These are phyloP conservation scores for Scheffersomyces quercinus DNA, from an alignment of 1,139 yeast species.

Conservation along the genomic window DNA sequence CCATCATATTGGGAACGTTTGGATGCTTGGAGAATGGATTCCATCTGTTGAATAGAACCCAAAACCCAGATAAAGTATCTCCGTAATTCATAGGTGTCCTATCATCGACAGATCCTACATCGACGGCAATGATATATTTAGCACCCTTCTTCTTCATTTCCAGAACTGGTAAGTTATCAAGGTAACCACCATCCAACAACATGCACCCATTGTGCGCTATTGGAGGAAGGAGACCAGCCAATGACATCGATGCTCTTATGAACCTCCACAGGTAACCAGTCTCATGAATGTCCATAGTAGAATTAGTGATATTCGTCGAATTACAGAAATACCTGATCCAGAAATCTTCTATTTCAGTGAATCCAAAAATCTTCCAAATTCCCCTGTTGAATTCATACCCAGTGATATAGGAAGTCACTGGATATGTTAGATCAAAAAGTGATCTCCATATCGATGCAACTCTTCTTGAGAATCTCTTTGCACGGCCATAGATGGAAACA, in stretches of 20 bases:
- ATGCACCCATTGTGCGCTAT: conserved; percentile 86
- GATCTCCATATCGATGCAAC: conserved; percentile 87
- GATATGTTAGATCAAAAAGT: conserved; percentile 81
- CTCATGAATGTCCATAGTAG: conserved; percentile 92
- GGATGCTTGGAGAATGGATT: conserved; percentile 89
- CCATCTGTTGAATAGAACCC: conserved; percentile 88
- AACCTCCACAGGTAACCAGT: conserved; percentile 95
- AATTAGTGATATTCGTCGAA: conserved; percentile 94
- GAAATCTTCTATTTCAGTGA: conserved; percentile 89
- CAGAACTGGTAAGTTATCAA: conserved; percentile 87
- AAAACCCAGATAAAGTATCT: conserved; percentile 86
- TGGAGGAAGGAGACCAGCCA: conserved; percentile 92
- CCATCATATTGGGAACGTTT: conserved; percentile 91
- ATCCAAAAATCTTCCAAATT: conserved; percentile 94
- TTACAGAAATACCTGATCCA: conserved; percentile 90
- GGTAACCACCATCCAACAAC: conserved; percentile 94
- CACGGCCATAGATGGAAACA: conserved; percentile 87
- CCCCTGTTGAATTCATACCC: conserved; percentile 98
- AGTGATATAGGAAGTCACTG: conserved; percentile 90
- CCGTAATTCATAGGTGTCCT: conserved; percentile 90
- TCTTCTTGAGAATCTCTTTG: conserved; percentile 83
- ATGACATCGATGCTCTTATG: conserved; percentile 93
- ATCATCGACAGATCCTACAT: conserved; percentile 94
- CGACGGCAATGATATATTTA: conserved; percentile 87
- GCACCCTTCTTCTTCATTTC: conserved; percentile 93